Conservation (phyloP, 495 filamentous ascomycete genomes). For the Aspergillus wentii region DNA sequence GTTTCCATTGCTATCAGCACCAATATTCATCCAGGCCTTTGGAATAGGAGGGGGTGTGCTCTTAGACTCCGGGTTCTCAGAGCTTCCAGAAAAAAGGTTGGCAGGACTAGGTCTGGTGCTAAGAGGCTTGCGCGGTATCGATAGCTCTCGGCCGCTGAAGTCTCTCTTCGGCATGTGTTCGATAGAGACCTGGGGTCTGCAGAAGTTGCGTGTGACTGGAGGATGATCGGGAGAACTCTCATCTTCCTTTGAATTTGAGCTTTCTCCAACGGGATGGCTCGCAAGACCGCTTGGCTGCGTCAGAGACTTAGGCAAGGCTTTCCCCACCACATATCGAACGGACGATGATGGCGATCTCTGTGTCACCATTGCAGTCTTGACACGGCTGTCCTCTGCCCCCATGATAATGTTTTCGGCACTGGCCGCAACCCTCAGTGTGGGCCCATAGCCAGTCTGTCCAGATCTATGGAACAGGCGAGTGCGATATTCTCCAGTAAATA, state of each 20-base stretch:
- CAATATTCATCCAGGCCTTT: background rate
- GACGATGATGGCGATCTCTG: constrained; percentile 2
- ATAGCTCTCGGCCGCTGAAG: constrained; percentile 5
- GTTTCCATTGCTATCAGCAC: too few relatives aligned
- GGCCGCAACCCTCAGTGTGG: constrained; percentile 26
- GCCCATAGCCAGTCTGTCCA: constrained; percentile 9
- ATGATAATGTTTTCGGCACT: constrained; percentile 33
- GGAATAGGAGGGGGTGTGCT: background rate
- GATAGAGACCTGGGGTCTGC: constrained; percentile 8
- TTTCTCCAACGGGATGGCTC: too few relatives aligned
- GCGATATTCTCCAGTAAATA: constrained; percentile 21
- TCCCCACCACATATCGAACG: constrained; percentile 1
- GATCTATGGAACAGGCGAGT: constrained; percentile 1
- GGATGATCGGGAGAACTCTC: background rate
- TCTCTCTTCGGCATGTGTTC: constrained; percentile 5
- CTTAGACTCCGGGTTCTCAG: background rate
- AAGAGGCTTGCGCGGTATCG: constrained; percentile 9
- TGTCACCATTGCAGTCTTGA: background rate
- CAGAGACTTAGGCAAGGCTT: too few relatives aligned
- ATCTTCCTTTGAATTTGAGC: background rate
- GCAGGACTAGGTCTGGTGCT: constrained; percentile 5
- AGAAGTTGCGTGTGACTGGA: constrained; percentile 4
- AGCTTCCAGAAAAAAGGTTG: constrained; percentile 1
- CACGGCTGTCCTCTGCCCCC: constrained; percentile 11
- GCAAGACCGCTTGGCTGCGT: too few relatives aligned